Conservation (phyloP, 805 yeast genomes). For the Lachancea sp. region DNA sequence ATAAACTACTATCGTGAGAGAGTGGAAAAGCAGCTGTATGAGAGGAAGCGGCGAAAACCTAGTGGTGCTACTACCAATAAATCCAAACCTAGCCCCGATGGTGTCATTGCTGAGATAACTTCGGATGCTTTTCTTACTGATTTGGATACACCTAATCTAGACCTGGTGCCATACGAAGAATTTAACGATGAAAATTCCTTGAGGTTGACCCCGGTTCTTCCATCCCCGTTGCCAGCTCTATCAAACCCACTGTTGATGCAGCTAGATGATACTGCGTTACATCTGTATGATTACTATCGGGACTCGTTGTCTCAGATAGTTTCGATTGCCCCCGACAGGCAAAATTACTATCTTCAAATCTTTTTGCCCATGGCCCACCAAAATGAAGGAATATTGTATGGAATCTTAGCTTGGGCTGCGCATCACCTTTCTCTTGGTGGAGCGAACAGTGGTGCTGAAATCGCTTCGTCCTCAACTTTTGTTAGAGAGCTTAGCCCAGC, state of each 20-base stretch:
- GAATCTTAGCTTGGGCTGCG: constrained; percentile 54
- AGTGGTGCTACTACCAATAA: neutral
- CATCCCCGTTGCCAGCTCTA: constrained; percentile 16
- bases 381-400: constrained; percentile 44
- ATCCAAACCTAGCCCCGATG: neutral
- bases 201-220: neutral
- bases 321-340: constrained; percentile 42
- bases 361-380: constrained; percentile 47
- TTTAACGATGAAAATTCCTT: neutral
- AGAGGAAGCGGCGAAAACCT: constrained; percentile 11
- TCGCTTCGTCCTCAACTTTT: no score
- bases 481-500: neutral
- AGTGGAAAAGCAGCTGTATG: constrained; percentile 21
- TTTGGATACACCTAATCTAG: neutral
- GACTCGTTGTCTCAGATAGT: constrained; percentile 42
- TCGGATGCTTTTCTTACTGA: neutral
- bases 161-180: neutral
- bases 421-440: constrained; percentile 22
- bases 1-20: constrained; percentile 19
- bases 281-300: constrained; percentile 46
- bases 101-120: neutral
- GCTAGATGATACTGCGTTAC: constrained; percentile 39
- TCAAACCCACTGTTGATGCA: constrained; percentile 20
- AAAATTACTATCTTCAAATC: constrained; percentile 46
- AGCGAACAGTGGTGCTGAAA: neutral